Evolutionary conservation across 2,329 filamentous ascomycete species (phyloP), one percentile per base, ranked within the genome.

Genomic region (Grosmannia serpens): DNA sequence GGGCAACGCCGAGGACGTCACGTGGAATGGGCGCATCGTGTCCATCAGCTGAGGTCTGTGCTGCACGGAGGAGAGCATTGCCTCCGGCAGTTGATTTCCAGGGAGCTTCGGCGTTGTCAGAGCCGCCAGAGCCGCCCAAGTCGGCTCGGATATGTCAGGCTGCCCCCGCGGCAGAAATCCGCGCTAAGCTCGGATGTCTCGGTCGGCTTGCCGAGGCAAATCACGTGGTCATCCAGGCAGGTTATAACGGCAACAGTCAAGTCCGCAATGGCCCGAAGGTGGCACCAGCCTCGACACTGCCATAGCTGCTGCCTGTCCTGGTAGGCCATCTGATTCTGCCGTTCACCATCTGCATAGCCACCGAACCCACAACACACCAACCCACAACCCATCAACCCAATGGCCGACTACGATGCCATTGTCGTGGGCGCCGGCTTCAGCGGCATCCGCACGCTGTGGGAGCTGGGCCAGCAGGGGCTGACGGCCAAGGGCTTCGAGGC

Each of bases 361-460:
- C 29, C 5, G 29, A 31, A 38, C 35, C 6, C 2, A 10, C 10
- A 9, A 35, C 33, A 9, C 10, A 26, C 15, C 8, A 50, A 3
- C 49, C 13, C 20, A 29, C n/a, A 38, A 4, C 29, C 26, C 31
- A 6, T 26, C 52, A 33, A 15, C 22, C 24, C 13, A 6, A 33
- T 33, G 3, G 20, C 53, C 11, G 29, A 59, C 47, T 61, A 56
- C 61, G 83, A 86, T 64, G 74, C 83, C 51, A 67, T 89, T 62
- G 79, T 91, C 65, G 73, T 90, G 55, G 87, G 87, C 47, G 85
- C 85, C 5, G 87, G 87, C 44, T 82, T 90, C 64, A 86, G 85
- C 22, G 88, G 88, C 60, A 84, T 91, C 73, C 88, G 89, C 64
- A 76, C 84, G 20, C 86, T 82, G 4, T 88, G 90, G 5, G 78